phyloP scores from a whole-genome alignment of 2,329 filamentous ascomycete genomes.

The Colletotrichum shisoi region DNA sequence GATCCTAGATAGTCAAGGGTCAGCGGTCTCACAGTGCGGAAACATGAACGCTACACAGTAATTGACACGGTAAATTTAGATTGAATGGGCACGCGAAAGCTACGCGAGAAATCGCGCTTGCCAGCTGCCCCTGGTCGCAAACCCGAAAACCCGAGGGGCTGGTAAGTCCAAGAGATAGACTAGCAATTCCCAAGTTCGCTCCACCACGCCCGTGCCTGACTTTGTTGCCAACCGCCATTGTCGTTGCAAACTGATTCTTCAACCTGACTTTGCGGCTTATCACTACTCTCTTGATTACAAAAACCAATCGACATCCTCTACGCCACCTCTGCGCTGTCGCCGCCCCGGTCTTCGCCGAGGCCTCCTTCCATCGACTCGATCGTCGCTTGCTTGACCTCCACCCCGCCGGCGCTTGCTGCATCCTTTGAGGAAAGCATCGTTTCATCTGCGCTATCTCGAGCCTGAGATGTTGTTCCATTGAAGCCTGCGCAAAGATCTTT shows the following conservation, averaged over 20 bases:
- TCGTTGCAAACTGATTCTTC: background rate
- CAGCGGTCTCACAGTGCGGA: background rate
- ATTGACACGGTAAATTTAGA: background rate
- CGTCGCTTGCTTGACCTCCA: background rate
- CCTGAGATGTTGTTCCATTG: background rate
- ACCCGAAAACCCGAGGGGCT: slow-evolving; percentile 12
- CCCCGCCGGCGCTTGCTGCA: background rate
- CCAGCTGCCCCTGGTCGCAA: background rate
- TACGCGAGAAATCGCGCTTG: slow-evolving; percentile 11
- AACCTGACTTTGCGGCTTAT: background rate
- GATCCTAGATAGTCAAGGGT: too few species aligned
- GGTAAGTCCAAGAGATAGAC: background rate
- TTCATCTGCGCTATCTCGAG: background rate
- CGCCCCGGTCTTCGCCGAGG: background rate
- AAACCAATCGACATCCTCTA: background rate
- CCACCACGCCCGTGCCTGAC: background rate
- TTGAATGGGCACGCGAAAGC: background rate
- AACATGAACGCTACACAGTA: accelerated
- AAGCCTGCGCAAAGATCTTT: background rate
- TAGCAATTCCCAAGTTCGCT: background rate
- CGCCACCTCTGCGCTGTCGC: slow-evolving; percentile 1
- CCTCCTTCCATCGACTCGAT: background rate
- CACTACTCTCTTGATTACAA: too few species aligned
- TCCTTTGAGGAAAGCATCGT: background rate
- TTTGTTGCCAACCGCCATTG: background rate